These are phyloP conservation scores for Prunus yedoensis DNA, from an alignment of 331 rosid genomes.

Conservation along the genomic window DNA sequence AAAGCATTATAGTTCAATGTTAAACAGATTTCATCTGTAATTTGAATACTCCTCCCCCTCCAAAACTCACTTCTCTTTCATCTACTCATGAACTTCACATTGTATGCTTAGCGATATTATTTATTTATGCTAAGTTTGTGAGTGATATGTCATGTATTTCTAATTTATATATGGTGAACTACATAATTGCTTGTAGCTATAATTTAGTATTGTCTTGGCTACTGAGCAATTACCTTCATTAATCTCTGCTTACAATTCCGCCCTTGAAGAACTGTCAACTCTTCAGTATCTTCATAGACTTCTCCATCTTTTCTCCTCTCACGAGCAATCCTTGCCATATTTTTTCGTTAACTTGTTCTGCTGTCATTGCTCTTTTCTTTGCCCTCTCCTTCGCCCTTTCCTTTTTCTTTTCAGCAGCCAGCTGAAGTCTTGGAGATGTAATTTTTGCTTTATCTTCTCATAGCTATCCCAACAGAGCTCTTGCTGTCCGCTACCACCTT, in stretches of 20 bases:
- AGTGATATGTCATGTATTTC: constrained; percentile 6
- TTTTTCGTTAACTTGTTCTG: constrained; percentile 43
- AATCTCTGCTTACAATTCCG: constrained; percentile 38
- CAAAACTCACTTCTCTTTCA: neutral
- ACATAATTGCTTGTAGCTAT: too few relatives aligned
- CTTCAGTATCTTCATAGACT: constrained; percentile 29
- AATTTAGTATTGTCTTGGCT: too few relatives aligned
- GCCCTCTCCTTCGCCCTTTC: constrained; percentile 50
- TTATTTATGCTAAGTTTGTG: neutral
- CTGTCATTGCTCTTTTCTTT: constrained; percentile 49
- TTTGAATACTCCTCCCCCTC: too few relatives aligned
- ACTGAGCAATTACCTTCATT: constrained; percentile 46
- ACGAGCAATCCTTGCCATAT: constrained; percentile 32
- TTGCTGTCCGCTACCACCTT: too few relatives aligned
- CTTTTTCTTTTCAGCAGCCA: constrained; percentile 47
- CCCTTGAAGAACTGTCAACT: constrained; percentile 25
- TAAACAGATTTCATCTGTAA: too few relatives aligned
- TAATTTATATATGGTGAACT: constrained; percentile 1
- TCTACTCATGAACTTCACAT: neutral
- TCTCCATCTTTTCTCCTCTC: constrained; percentile 17
- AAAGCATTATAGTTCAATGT: too few relatives aligned
- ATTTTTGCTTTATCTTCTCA: constrained; percentile 51
- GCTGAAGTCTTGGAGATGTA: constrained; percentile 37
- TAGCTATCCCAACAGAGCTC: constrained; percentile 28
- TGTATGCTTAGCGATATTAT: neutral